These are phyloP conservation scores for Xylaria bambusicola DNA, from an alignment of 495 filamentous ascomycete genomes.

Conservation along the genomic window DNA sequence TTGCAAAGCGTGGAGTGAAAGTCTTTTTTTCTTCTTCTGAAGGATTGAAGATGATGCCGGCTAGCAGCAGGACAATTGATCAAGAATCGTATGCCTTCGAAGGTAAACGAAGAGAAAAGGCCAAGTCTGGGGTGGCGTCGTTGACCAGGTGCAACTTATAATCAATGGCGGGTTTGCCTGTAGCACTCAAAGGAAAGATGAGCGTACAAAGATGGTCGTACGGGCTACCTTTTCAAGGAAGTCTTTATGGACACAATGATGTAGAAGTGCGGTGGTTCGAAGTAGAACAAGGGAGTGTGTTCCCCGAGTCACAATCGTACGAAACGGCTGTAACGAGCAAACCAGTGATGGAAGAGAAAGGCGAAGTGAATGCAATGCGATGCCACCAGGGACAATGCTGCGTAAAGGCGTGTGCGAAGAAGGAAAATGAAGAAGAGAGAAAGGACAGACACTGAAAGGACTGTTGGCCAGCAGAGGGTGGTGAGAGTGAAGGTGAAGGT, in stretches of 20 bases:
- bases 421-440: neutral
- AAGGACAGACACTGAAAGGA: conserved; percentile 20
- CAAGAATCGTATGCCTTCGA: neutral
- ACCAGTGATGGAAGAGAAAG: conserved; percentile 1
- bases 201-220: conserved; percentile 13
- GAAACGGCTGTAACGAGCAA: conserved; percentile 26
- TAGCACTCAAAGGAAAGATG: conserved; percentile 14
- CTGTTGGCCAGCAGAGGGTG: conserved; percentile 24
- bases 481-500: conserved; percentile 18
- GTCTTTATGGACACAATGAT: conserved; percentile 1
- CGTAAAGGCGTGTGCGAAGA: conserved; percentile 21
- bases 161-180: neutral
- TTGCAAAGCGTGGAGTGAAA: neutral
- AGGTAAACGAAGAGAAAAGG: conserved; percentile 4
- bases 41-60: neutral
- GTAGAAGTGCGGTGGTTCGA: conserved; percentile 4
- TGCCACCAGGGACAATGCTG: conserved; percentile 28
- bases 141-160: conserved; percentile 15
- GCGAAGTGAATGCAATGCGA: too few relatives aligned
- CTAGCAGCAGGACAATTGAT: conserved; percentile 6
- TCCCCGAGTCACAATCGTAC: conserved; percentile 21
- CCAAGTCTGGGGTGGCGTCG: neutral
- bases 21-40: neutral
- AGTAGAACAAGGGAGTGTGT: conserved; percentile 13
- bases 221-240: neutral